phyloP scores from a whole-genome alignment of 805 yeast genomes.

The Candida chauliodis region DNA sequence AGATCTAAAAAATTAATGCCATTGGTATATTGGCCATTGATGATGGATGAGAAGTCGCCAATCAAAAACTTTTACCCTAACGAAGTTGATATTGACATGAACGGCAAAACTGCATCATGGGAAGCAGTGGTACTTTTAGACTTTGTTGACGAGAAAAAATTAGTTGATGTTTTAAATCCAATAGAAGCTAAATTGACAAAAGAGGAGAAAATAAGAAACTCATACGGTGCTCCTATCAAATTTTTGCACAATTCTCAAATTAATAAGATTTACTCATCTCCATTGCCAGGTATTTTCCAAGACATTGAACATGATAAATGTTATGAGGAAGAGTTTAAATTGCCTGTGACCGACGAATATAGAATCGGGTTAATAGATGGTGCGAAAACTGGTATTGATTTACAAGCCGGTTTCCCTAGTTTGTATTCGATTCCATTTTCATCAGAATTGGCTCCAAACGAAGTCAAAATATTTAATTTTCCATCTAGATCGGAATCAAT shows the following conservation, averaged over 20 bases:
- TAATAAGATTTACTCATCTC: slow-evolving; percentile 63
- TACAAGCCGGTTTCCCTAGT: slow-evolving; percentile 89
- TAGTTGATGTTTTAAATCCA: slow-evolving; percentile 71
- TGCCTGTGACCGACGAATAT: slow-evolving; percentile 47
- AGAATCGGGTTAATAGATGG: slow-evolving; percentile 61
- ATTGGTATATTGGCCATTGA: slow-evolving; percentile 66
- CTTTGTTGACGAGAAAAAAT: slow-evolving; percentile 81
- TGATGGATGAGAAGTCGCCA: slow-evolving; percentile 84
- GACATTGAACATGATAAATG: slow-evolving; percentile 82
- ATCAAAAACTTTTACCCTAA: slow-evolving; percentile 87
- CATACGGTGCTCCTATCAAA: slow-evolving; percentile 64
- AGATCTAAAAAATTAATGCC: slow-evolving; percentile 84
- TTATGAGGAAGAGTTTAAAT: slow-evolving; percentile 52
- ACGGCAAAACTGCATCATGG: slow-evolving; percentile 96
- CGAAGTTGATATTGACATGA: slow-evolving; percentile 82
- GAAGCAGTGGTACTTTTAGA: slow-evolving; percentile 93
- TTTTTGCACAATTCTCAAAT: slow-evolving; percentile 77
- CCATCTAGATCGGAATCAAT: slow-evolving; percentile 83
- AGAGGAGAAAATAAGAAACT: slow-evolving; percentile 72
- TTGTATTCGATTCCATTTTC: slow-evolving; percentile 65
- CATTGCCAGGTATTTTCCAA: slow-evolving; percentile 70
- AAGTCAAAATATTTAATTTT: slow-evolving; percentile 74
- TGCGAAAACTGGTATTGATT: slow-evolving; percentile 64
- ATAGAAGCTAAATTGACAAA: slow-evolving; percentile 56
- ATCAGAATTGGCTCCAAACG: slow-evolving; percentile 52